phyloP scores from a whole-genome alignment of 192 early-diverging fungal genomes.

The Backusella westeae region DNA sequence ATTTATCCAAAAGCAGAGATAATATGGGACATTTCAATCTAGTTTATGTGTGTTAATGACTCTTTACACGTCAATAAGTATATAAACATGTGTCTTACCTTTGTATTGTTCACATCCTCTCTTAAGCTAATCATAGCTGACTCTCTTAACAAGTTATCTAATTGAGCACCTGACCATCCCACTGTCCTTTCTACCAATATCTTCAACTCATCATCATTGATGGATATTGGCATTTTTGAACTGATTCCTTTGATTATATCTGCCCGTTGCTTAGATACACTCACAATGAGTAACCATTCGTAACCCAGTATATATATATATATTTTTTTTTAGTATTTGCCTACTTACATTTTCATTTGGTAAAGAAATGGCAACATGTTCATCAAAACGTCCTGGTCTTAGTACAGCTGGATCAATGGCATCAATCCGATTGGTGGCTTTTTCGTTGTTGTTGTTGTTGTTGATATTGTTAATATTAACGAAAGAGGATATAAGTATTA shows the following conservation, averaged over 20 bases:
- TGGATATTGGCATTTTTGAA: conserved; percentile 49
- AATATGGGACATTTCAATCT: neutral
- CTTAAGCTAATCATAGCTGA: conserved; percentile 69
- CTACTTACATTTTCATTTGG: conserved; percentile 53
- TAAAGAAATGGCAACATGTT: conserved; percentile 62
- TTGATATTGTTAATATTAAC: neutral
- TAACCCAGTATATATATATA: too few relatives aligned
- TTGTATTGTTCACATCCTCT: conserved; percentile 51
- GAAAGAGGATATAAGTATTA: neutral
- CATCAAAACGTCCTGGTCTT: conserved; percentile 84
- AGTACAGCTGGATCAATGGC: conserved; percentile 78
- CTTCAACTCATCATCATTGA: conserved; percentile 44
- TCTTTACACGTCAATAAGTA: neutral
- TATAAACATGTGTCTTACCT: conserved; percentile 34
- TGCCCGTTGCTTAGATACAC: conserved; percentile 45
- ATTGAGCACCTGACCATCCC: conserved; percentile 73
- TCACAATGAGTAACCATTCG: neutral
- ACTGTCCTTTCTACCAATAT: conserved; percentile 49
- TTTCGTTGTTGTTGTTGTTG: neutral
- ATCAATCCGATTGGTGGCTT: conserved; percentile 76
- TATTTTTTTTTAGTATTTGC: neutral
- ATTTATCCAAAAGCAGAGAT: neutral
- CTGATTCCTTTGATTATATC: conserved; percentile 58
- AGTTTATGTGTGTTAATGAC: neutral
- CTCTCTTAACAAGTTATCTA: conserved; percentile 83